These are phyloP conservation scores for Colletotrichum trifolii DNA, from an alignment of 2,329 filamentous ascomycete species.

Conservation along the genomic window DNA sequence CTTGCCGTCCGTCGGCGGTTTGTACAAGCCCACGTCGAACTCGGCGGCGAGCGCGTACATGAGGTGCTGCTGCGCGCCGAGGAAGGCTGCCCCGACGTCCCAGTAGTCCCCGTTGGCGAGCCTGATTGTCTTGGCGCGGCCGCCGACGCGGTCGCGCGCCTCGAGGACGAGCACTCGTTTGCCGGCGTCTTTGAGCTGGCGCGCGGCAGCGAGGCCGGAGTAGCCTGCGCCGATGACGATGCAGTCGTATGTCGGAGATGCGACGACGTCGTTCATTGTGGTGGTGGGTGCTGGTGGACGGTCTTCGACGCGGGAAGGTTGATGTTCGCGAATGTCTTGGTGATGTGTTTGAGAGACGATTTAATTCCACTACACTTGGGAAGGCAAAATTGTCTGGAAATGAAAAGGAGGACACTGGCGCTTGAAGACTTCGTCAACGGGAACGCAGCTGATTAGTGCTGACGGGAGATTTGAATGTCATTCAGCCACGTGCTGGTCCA, in stretches of 20 bases:
- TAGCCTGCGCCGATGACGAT: constrained; percentile 35
- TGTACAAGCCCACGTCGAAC: constrained; percentile 16
- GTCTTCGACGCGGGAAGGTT: neutral
- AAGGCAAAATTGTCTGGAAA: neutral
- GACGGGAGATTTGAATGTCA: constrained; percentile 11
- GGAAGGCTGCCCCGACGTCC: constrained; percentile 39
- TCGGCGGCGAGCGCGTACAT: constrained; percentile 34
- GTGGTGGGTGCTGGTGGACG: neutral
- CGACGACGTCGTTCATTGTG: constrained; percentile 8
- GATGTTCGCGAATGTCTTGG: too few relatives aligned
- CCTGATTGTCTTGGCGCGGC: constrained; percentile 29
- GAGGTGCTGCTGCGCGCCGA: constrained; percentile 37
- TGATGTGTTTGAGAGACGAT: too few relatives aligned
- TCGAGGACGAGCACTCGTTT: constrained; percentile 29
- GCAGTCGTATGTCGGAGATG: constrained; percentile 28
- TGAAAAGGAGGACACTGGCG: neutral
- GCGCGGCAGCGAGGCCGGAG: constrained; percentile 30
- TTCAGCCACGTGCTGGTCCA: constrained; percentile 8
- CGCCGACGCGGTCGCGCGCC: constrained; percentile 35
- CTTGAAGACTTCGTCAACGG: neutral
- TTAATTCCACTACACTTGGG: too few relatives aligned
- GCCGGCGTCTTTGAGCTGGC: constrained; percentile 25
- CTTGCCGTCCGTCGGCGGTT: constrained; percentile 23
- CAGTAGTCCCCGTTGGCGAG: constrained; percentile 34
- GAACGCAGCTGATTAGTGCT: constrained; percentile 14